Evolutionary conservation across 164 flowering plant genomes (phyloP), one percentile per base, ranked within the genome.

Genomic region (Annona squamosa): DNA sequence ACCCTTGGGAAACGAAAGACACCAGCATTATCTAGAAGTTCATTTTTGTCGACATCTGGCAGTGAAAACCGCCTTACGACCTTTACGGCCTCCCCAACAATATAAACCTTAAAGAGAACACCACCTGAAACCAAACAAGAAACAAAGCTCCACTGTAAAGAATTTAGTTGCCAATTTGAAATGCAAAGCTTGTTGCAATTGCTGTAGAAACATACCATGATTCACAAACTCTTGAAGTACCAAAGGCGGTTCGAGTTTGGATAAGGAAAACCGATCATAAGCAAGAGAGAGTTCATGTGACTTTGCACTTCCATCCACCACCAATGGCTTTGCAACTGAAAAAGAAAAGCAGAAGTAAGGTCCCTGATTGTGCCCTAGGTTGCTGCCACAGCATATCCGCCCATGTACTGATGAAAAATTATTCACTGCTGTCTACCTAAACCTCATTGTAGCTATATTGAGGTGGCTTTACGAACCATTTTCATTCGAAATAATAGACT

Each of bases 161-260:
- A 18, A 46, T 13, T 5, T 4, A 47, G 65, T 26, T 16, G 37
- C 57, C n/a, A 3, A 2, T 47, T 41, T 41, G 41, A 2, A 41
- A 70, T 46, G 63, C 46, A 52, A 47, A 74, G 12, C 5, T 16
- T 17, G 2, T 13, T 37, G 26, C 4, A 65, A 4, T 10, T 37
- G 46, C 42, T 64, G 37, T 13, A 46, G 46, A 9, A 70, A 13
- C 13, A 65, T 86, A 95, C 99, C 99, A 84, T 96, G 99, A 75
- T 96, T 96, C 62, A 96, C 94, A 77, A 96, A 96, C 82, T 96
- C 99, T 81, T 96, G 98, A 62, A 96, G 83, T 77, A 96, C 98
- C 79, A 96, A 87, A 3, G 99, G 99, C 63, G 97, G 92, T 61
- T 93, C 98, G 46, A 96, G 94, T 75, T 88, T 87, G 68, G 81